Evolutionary conservation across 1,139 yeast species (phyloP), one percentile per base, ranked within the genome.

Genomic region (Geotrichum cucujoidarum): DNA sequence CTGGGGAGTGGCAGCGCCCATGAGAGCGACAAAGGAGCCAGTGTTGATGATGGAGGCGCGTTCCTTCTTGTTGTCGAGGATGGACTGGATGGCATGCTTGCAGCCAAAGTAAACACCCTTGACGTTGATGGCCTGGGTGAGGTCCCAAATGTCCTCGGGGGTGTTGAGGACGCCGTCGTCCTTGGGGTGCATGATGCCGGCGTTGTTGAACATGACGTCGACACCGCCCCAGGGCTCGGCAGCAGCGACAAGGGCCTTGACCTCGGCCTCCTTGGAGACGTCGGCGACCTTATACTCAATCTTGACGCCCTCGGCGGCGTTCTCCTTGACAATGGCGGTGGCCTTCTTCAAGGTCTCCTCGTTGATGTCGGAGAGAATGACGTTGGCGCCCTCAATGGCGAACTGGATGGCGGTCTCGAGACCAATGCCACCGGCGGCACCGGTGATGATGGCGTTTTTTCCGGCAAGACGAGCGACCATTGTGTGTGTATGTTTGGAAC

Each of bases 181-280:
- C 68, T 73, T 77, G 60, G 81, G 80, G 64, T 82, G 87, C 73
- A 83, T 80, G 70, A 83, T 83, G 22, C 92, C 90, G 25, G 90
- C 90, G 49, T 84, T 74, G 70, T 83, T 81, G 61, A 83, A 76
- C 68, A 83, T 74, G 54, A 82, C 70, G 58, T 80, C 78, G 29
- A 85, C 81, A 45, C 82, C 75, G 55, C 78, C 77, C 59, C 76
- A 78, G 60, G 60, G 29, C 49, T 65, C 69, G 32, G 59, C 66
- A 22, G 54, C 55, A 35, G 58, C 68, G 3, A 67, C 69, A n/a
- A 65, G 59, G 3, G 64, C 65, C 55, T 59, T 59, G 53, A 66
- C 69, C 33, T 65, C 59, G 29, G 53, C 59, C 47, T 66, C 71
- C 53, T 64, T 65, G 50, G 70, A 57, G 36, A 66, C 71, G 47